A percentile compares a stretch with the other conserved stretches of the same genome.
Conservation (phyloP, 2,329 filamentous ascomycete species). For the Talaromyces verruculosus region DNA sequence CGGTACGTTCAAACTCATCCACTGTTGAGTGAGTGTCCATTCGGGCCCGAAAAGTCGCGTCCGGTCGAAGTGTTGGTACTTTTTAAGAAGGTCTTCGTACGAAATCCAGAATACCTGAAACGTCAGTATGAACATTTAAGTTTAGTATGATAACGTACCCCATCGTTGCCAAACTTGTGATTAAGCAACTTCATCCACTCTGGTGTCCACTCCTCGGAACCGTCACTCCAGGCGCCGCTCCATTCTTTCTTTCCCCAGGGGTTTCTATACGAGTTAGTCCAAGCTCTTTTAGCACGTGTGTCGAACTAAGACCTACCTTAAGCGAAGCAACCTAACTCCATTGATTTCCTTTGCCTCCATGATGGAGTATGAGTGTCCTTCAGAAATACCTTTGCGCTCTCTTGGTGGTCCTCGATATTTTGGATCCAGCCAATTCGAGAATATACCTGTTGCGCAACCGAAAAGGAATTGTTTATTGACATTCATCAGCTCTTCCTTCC, state of each 20-base stretch:
- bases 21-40: slow-evolving; percentile 62
- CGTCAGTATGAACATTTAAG: background rate
- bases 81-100: slow-evolving; percentile 58
- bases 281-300: background rate
- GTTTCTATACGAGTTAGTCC: slow-evolving; percentile 54
- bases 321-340: slow-evolving; percentile 62
- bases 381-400: slow-evolving; percentile 46
- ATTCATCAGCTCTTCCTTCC: slow-evolving; percentile 75
- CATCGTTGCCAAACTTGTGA: slow-evolving; percentile 75
- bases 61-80: slow-evolving; percentile 61
- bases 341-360: slow-evolving; percentile 62
- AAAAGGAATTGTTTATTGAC: slow-evolving; percentile 73
- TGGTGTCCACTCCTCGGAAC: slow-evolving; percentile 79
- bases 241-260: slow-evolving; percentile 81
- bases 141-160: slow-evolving; percentile 40
- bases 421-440: slow-evolving; percentile 46
- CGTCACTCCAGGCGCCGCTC: slow-evolving; percentile 79
- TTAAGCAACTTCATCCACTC: slow-evolving; percentile 72
- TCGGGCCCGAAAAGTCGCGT: slow-evolving; percentile 61
- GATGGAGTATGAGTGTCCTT: slow-evolving; percentile 58
- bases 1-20: slow-evolving; percentile 60
- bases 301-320: slow-evolving; percentile 48
- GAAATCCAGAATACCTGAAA: slow-evolving; percentile 58
- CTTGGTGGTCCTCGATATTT: slow-evolving; percentile 36
- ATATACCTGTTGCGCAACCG: slow-evolving; percentile 49